These are phyloP conservation scores for Knoxdaviesia proteae DNA, from an alignment of 2,329 filamentous ascomycete species.

Conservation along the genomic window DNA sequence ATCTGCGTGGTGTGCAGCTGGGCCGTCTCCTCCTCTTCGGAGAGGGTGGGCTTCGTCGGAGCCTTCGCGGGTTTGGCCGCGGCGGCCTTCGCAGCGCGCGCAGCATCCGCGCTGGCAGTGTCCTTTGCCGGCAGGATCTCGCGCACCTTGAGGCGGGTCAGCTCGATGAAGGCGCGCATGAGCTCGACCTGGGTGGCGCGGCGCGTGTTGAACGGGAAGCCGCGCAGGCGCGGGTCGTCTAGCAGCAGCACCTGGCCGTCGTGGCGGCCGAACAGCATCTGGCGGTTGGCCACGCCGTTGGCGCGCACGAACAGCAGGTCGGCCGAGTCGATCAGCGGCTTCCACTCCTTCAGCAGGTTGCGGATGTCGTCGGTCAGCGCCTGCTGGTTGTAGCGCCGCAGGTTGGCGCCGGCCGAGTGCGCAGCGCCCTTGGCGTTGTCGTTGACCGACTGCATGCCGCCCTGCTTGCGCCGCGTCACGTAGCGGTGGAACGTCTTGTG, in stretches of 20 bases:
- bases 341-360: slow-evolving; percentile 66
- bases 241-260: slow-evolving; percentile 65
- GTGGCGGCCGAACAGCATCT: slow-evolving; percentile 78
- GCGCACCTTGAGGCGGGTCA: slow-evolving; percentile 73
- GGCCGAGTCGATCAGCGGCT: slow-evolving; percentile 59
- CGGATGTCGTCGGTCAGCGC: slow-evolving; percentile 79
- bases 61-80: slow-evolving; percentile 29
- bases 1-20: slow-evolving; percentile 74
- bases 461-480: slow-evolving; percentile 87
- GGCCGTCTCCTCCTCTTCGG: slow-evolving; percentile 67
- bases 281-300: slow-evolving; percentile 66
- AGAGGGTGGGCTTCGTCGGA: slow-evolving; percentile 39
- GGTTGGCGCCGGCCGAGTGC: slow-evolving; percentile 75
- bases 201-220: slow-evolving; percentile 84
- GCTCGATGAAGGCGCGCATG: slow-evolving; percentile 82
- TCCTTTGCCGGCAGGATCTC: slow-evolving; percentile 50
- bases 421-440: slow-evolving; percentile 87
- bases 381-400: slow-evolving; percentile 86
- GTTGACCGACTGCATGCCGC: slow-evolving; percentile 83
- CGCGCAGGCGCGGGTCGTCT: slow-evolving; percentile 61
- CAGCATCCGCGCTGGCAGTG: slow-evolving; percentile 15
- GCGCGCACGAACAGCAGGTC: slow-evolving; percentile 79
- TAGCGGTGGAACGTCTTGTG: slow-evolving; percentile 98
- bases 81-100: slow-evolving; percentile 13
- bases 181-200: slow-evolving; percentile 85